Percentiles rank a stretch among this genome's conserved stretches.
Evolutionary conservation across 371 early-diverging fungal species (phyloP).

Genomic region (Mucor racemosus): DNA sequence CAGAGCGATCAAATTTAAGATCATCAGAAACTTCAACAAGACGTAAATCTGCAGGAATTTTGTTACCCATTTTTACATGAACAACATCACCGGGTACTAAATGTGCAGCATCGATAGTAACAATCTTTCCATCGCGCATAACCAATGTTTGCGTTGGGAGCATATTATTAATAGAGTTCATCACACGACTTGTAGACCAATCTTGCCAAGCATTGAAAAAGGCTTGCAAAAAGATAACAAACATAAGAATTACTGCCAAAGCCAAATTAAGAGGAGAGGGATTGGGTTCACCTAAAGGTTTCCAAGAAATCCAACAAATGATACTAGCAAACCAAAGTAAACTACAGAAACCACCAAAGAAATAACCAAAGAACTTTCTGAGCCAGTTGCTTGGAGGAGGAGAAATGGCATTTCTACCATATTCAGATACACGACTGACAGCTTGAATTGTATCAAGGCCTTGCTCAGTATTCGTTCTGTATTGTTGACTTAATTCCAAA

Average conservation of each 20-base stretch:
- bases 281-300: conserved; percentile 46
- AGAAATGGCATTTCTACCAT: conserved; percentile 56
- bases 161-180: conserved; percentile 78
- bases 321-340: conserved; percentile 50
- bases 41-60: conserved; percentile 74
- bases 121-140: conserved; percentile 59
- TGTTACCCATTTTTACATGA: conserved; percentile 64
- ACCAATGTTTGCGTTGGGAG: conserved; percentile 66
- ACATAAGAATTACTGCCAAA: conserved; percentile 46
- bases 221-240: conserved; percentile 69
- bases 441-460: conserved; percentile 52
- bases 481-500: conserved; percentile 49
- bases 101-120: conserved; percentile 49
- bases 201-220: conserved; percentile 77
- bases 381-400: conserved; percentile 52
- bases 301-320: conserved; percentile 46
- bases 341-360: conserved; percentile 51
- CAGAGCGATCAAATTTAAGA: conserved; percentile 69
- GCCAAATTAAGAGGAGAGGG: conserved; percentile 43
- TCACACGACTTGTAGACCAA: conserved; percentile 69
- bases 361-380: conserved; percentile 46
- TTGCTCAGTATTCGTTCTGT: conserved; percentile 42
- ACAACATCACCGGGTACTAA: conserved; percentile 67
- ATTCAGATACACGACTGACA: conserved; percentile 40
- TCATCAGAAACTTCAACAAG: conserved; percentile 61